Evolutionary conservation across 805 yeast genomes (phyloP).

Genomic region (Starmerella davenportii): DNA sequence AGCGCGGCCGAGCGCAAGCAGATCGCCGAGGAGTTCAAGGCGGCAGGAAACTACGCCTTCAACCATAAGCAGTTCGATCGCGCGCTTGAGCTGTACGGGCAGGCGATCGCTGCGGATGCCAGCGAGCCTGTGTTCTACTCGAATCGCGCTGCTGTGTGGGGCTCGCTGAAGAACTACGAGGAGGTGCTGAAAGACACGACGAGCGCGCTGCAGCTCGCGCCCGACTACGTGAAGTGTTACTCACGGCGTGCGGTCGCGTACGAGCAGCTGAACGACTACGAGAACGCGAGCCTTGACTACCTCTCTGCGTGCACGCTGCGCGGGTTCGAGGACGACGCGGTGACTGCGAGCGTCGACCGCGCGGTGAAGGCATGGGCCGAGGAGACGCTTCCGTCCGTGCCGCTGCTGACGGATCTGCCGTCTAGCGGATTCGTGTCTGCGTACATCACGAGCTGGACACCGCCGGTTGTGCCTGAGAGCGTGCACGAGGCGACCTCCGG

Average conservation of each 20-base stretch:
- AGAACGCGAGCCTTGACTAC: conserved; percentile 78
- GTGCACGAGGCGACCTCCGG: conserved; percentile 32
- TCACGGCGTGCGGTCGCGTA: conserved; percentile 86
- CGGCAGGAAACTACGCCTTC: conserved; percentile 71
- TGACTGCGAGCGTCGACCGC: conserved; percentile 72
- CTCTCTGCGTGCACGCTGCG: conserved; percentile 77
- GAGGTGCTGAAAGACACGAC: conserved; percentile 80
- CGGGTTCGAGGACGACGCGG: conserved; percentile 58
- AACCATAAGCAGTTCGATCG: conserved; percentile 46
- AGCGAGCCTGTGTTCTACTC: conserved; percentile 78
- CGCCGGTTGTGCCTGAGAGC: conserved; percentile 32
- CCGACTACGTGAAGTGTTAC: conserved; percentile 79
- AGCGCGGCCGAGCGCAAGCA: conserved; percentile 27
- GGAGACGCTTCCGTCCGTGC: conserved; percentile 37
- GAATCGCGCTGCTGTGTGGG: conserved; percentile 90
- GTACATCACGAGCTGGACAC: conserved; percentile 70
- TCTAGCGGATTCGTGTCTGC: conserved; percentile 51
- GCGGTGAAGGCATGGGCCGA: conserved; percentile 67
- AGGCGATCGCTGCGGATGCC: conserved; percentile 53
- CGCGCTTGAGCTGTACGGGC: conserved; percentile 67
- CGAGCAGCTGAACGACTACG: conserved; percentile 59
- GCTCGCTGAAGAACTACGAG: conserved; percentile 60
- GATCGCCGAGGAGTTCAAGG: conserved; percentile 57
- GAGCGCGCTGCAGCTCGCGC: conserved; percentile 66
- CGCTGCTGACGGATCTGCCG: conserved; percentile 22